A percentile compares a stretch with the other conserved stretches of the same genome.
phyloP scores from a whole-genome alignment of 2,329 filamentous ascomycete species.

The Colletotrichum nymphaeae region DNA sequence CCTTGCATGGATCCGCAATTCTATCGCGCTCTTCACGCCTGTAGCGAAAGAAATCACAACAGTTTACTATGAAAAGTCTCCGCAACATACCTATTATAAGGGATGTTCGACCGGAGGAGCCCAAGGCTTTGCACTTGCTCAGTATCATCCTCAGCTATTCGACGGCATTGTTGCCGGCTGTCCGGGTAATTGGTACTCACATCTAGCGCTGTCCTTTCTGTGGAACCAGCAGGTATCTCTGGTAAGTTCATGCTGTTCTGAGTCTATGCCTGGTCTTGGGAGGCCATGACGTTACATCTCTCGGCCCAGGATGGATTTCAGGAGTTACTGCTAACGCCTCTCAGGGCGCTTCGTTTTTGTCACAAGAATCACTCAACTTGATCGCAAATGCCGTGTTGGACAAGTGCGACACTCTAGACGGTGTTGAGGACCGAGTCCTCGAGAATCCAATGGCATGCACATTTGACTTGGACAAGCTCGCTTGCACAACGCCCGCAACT shows the following conservation, averaged over 20 bases:
- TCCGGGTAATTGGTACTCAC: constrained; percentile 28
- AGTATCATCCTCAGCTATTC: constrained; percentile 12
- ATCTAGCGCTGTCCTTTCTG: constrained; percentile 15
- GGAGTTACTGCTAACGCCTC: background rate
- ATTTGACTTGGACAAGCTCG: constrained; percentile 9
- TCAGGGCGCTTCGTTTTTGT: background rate
- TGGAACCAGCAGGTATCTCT: constrained; percentile 21
- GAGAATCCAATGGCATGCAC: constrained; percentile 20
- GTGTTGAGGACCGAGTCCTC: constrained; percentile 15
- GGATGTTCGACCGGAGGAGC: constrained; percentile 27
- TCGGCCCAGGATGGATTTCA: too few relatives aligned
- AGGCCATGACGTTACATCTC: too few relatives aligned
- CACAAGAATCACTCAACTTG: constrained; percentile 4
- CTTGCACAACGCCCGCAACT: background rate
- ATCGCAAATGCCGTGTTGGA: constrained; percentile 6
- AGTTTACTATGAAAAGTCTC: background rate
- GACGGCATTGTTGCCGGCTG: constrained; percentile 8
- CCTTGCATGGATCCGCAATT: constrained; percentile 26
- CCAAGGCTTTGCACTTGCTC: constrained; percentile 9
- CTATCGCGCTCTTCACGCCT: constrained; percentile 10
- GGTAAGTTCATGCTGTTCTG: background rate
- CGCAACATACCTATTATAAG: constrained; percentile 7
- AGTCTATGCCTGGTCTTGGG: too few relatives aligned
- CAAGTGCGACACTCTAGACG: constrained; percentile 4
- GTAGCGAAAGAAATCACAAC: background rate